Evolutionary conservation across 495 filamentous ascomycete species (phyloP).

Genomic region (Penicillium turbatum): DNA sequence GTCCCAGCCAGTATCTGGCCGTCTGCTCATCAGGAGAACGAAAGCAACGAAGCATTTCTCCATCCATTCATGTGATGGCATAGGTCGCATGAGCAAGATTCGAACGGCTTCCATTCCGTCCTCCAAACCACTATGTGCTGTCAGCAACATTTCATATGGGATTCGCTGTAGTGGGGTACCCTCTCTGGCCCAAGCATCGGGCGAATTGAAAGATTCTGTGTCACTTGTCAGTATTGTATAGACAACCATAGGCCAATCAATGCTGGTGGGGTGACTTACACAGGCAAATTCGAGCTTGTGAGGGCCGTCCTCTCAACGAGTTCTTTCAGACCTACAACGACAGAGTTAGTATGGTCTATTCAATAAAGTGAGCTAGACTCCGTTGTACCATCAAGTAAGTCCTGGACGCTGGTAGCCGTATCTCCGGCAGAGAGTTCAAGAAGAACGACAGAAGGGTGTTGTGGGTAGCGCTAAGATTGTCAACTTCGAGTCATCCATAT

Average conservation of each 20-base stretch:
- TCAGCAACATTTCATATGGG: background rate
- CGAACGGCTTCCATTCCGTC: slow-evolving; percentile 48
- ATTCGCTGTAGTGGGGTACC: background rate
- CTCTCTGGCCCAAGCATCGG: background rate
- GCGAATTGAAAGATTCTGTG: background rate
- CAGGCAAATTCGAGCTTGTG: background rate
- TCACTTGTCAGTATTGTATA: background rate
- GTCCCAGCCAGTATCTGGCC: slow-evolving; percentile 32
- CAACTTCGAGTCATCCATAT: slow-evolving; percentile 55
- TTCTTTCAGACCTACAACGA: background rate
- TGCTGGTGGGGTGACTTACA: background rate
- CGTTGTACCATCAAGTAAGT: background rate
- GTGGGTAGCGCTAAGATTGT: slow-evolving; percentile 42
- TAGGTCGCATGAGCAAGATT: slow-evolving; percentile 46
- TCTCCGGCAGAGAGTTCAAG: background rate
- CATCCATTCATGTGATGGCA: slow-evolving; percentile 49
- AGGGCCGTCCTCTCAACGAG: background rate
- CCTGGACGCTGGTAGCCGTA: background rate
- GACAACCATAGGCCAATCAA: background rate
- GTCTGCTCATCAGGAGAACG: slow-evolving; percentile 46
- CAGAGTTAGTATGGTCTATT: background rate
- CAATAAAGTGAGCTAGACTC: too few relatives aligned
- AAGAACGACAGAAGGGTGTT: background rate
- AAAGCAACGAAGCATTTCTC: slow-evolving; percentile 61
- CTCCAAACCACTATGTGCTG: background rate